Conservation (phyloP, 2,329 filamentous ascomycete genomes). For the Purpureocillium lavendulum region DNA sequence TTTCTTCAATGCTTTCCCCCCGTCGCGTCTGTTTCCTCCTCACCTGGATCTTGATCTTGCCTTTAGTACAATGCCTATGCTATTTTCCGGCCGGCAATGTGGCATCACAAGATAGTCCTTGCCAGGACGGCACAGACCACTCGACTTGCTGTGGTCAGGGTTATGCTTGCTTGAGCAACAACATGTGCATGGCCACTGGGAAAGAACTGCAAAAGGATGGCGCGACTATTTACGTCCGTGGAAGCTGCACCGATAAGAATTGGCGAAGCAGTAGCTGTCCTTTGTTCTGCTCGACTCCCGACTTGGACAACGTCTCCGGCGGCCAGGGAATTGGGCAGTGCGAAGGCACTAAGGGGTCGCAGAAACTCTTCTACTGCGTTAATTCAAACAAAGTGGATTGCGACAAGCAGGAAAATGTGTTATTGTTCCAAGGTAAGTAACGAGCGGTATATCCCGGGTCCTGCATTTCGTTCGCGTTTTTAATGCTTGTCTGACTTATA, state of each 20-base stretch:
- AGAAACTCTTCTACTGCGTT: constrained; percentile 17
- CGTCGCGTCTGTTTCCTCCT: no score
- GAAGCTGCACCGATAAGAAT: constrained; percentile 22
- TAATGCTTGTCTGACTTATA: no score
- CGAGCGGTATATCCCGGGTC: no score
- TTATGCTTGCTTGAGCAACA: constrained; percentile 25
- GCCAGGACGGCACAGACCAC: constrained; percentile 14
- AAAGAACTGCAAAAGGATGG: constrained; percentile 12
- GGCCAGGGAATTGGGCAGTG: constrained; percentile 14
- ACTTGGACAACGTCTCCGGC: constrained; percentile 9
- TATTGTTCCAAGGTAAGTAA: constrained; percentile 2
- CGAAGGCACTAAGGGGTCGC: not conserved
- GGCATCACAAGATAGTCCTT: constrained; percentile 20
- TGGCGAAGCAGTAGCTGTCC: constrained; percentile 23
- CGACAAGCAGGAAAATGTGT: not conserved
- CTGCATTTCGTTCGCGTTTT: no score
- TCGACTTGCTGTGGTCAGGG: constrained; percentile 26
- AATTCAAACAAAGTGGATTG: constrained; percentile 6
- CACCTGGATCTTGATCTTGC: no score
- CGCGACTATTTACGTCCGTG: constrained; percentile 18
- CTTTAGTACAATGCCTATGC: constrained; percentile 8
- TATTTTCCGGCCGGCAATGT: constrained; percentile 22
- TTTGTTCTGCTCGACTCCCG: constrained; percentile 20
- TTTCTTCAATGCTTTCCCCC: no score
- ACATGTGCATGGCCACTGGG: constrained; percentile 21